phyloP scores from a whole-genome alignment of 768 basidiomycete species.

The Terana coerulea region DNA sequence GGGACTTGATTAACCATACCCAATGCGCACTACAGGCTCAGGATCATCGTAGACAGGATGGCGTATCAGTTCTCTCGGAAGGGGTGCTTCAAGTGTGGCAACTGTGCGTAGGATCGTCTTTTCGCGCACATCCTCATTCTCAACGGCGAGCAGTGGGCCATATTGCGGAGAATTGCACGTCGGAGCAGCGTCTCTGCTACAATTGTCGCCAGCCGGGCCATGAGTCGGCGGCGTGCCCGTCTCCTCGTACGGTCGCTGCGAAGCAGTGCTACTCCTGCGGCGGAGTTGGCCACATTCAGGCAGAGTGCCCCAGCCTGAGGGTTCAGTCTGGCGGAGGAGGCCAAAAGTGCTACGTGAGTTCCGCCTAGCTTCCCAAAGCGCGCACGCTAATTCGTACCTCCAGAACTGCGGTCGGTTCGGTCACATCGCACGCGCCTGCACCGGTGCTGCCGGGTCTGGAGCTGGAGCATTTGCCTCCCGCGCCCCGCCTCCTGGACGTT shows the following conservation, averaged over 20 bases:
- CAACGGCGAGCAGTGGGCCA: conserved; percentile 65
- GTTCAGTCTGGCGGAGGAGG: conserved; percentile 45
- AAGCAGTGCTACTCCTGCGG: conserved; percentile 95
- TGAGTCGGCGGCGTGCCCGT: conserved; percentile 84
- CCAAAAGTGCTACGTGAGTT: conserved; percentile 82
- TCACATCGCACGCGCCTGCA: conserved; percentile 77
- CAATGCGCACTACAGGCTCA: conserved; percentile 14
- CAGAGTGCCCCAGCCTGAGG: conserved; percentile 80
- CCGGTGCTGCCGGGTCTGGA: conserved; percentile 45
- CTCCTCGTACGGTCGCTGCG: conserved; percentile 74
- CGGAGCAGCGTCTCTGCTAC: conserved; percentile 87
- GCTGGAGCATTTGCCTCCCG: conserved; percentile 56
- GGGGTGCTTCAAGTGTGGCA: conserved; percentile 93
- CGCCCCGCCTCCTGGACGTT: conserved; percentile 69
- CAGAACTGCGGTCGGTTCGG: conserved; percentile 81
- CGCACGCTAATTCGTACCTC: conserved; percentile 4
- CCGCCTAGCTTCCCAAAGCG: neutral
- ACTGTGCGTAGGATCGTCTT: conserved; percentile 52
- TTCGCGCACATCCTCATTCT: conserved; percentile 15
- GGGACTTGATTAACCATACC: no score
- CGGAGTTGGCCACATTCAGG: conserved; percentile 87
- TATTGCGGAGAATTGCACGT: conserved; percentile 89
- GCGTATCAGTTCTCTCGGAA: conserved; percentile 83
- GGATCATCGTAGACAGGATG: conserved; percentile 49
- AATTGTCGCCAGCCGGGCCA: conserved; percentile 95